Percentiles rank a stretch among this genome's conserved stretches.
phyloP scores from a whole-genome alignment of 1,284 basidiomycete species.

The Cutaneotrichosporon sp. region DNA sequence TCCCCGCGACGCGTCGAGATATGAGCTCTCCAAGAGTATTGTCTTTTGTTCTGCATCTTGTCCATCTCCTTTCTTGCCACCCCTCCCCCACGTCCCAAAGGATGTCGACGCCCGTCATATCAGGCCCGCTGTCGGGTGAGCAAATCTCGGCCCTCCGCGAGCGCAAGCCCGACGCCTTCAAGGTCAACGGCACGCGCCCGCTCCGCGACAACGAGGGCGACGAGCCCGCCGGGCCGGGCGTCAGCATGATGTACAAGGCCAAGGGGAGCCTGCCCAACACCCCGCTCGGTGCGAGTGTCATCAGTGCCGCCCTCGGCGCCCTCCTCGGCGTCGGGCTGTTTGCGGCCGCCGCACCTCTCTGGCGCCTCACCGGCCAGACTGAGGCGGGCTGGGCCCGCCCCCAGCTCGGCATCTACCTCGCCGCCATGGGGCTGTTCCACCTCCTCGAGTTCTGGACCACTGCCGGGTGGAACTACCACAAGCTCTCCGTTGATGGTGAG shows the following conservation, averaged over 20 bases:
- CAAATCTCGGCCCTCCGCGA: conserved; percentile 3
- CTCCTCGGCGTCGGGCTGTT: conserved; percentile 46
- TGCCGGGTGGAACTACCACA: conserved; percentile 90
- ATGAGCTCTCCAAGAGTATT: no score
- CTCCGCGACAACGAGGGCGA: background rate
- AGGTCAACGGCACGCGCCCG: background rate
- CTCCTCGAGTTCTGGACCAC: conserved; percentile 94
- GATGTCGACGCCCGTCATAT: background rate
- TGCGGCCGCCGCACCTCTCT: conserved; percentile 57
- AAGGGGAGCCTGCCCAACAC: conserved; percentile 78
- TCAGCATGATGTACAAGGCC: conserved; percentile 35
- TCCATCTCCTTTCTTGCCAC: conserved; percentile 1
- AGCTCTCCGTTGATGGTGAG: conserved; percentile 90
- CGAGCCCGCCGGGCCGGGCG: background rate
- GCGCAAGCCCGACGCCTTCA: background rate
- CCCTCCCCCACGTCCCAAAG: background rate
- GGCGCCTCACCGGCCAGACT: conserved; percentile 22
- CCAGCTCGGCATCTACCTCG: conserved; percentile 78
- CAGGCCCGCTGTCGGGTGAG: conserved; percentile 1
- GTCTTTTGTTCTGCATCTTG: background rate
- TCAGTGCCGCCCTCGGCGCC: conserved; percentile 72
- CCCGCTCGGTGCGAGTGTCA: conserved; percentile 67
- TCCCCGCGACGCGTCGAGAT: background rate
- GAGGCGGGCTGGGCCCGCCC: conserved; percentile 67
- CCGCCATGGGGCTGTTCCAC: conserved; percentile 83